Percentiles rank a stretch among this genome's conserved stretches.
Conservation (phyloP, 345 rosid species). For the Rhodamnia rubescens region DNA sequence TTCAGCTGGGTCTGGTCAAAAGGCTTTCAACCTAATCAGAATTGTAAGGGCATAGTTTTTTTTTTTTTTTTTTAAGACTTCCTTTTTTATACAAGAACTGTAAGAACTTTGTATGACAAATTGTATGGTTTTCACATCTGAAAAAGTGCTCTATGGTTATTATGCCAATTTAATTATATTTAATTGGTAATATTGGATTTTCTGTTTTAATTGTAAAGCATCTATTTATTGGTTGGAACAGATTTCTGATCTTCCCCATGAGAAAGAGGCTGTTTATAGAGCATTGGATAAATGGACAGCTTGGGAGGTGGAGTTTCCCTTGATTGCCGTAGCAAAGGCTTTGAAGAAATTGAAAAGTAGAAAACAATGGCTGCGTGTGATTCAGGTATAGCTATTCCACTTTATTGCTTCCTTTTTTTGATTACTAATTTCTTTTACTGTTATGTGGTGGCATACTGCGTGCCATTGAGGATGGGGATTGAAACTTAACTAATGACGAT, state of each 20-base stretch:
- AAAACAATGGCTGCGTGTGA: conserved; percentile 68
- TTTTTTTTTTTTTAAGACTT: background rate
- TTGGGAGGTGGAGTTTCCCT: conserved; percentile 85
- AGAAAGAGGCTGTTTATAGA: conserved; percentile 73
- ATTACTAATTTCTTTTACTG: background rate
- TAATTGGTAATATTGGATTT: background rate
- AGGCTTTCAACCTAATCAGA: conserved; percentile 62
- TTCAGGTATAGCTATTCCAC: conserved; percentile 44
- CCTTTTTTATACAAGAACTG: background rate
- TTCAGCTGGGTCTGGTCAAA: conserved; percentile 66
- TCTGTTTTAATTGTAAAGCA: background rate
- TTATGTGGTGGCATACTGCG: background rate
- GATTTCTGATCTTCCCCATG: conserved; percentile 73
- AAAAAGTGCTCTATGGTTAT: background rate
- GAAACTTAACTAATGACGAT: background rate
- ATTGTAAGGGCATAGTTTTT: conserved; percentile 27
- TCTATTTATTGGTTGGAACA: conserved; percentile 2
- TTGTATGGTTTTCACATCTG: background rate
- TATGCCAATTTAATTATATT: background rate
- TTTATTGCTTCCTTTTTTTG: background rate
- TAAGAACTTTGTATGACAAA: background rate
- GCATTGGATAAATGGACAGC: conserved; percentile 80
- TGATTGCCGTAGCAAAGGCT: conserved; percentile 68
- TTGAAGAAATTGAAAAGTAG: conserved; percentile 49
- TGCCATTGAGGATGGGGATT: background rate